Percentiles rank a stretch among this genome's conserved stretches.
phyloP scores from a whole-genome alignment of 1,139 yeast species.

The Taphrina betulina region DNA sequence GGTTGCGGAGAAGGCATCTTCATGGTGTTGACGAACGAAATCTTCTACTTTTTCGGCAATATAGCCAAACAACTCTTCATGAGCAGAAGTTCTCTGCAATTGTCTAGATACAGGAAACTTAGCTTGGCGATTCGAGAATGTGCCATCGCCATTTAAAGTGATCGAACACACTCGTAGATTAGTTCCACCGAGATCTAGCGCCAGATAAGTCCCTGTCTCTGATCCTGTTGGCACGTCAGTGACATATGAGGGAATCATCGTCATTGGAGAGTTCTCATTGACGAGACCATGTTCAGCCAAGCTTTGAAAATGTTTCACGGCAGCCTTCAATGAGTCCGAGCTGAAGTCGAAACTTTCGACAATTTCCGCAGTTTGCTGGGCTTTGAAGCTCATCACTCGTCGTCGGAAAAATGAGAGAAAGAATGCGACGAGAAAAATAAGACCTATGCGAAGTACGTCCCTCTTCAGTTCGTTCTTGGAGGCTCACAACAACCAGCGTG shows the following conservation, averaged over 20 bases:
- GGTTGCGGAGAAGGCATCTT: slow-evolving; percentile 45
- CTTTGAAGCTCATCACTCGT: slow-evolving; percentile 1
- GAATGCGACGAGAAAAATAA: too few relatives aligned
- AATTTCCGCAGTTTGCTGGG: neutral
- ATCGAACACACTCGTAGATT: slow-evolving; percentile 89
- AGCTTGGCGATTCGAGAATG: slow-evolving; percentile 67
- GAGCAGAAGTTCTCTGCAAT: slow-evolving; percentile 60
- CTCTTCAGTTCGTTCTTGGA: too few relatives aligned
- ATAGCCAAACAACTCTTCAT: slow-evolving; percentile 62
- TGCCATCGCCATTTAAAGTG: slow-evolving; percentile 72
- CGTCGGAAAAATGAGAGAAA: too few relatives aligned
- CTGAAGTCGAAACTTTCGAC: slow-evolving; percentile 12
- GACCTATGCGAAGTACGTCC: too few relatives aligned
- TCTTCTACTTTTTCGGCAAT: slow-evolving; percentile 66
- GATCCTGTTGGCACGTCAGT: slow-evolving; percentile 77
- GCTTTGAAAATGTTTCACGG: slow-evolving; percentile 24
- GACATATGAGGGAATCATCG: slow-evolving; percentile 48
- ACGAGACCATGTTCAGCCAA: slow-evolving; percentile 34
- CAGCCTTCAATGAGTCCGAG: slow-evolving; percentile 17
- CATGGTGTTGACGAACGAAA: slow-evolving; percentile 66
- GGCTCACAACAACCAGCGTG: too few relatives aligned
- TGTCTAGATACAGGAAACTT: slow-evolving; percentile 73
- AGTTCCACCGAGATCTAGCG: slow-evolving; percentile 87
- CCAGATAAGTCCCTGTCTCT: slow-evolving; percentile 72
- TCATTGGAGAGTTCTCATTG: slow-evolving; percentile 36